Evolutionary conservation across 2,329 filamentous ascomycete species (phyloP), one percentile per base, ranked within the genome.

Genomic region (Aspergillus pseudoviridinutans): DNA sequence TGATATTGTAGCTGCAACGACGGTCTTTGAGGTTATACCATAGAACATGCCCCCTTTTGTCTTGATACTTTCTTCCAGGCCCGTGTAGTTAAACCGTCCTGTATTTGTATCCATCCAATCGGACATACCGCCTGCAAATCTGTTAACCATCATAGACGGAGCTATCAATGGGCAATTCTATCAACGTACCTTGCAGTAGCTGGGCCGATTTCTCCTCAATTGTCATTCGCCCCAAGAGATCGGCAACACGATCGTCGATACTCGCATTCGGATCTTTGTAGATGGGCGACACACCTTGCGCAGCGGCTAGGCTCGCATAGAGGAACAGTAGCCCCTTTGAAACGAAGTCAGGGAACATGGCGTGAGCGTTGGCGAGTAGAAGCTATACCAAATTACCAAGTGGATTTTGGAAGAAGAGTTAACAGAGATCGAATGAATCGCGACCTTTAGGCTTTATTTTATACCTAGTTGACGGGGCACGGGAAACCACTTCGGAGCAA

Each of bases 41-140:
- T 90, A 91, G 70, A 90, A 88, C 53, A 84, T 82, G 38, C 88
- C 87, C n/a, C 84, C 84, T 32, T 87, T 84, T 64, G 80, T 78
- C 35, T 80, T 76, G 79, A 90, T 89, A 67, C 84, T 90, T 75
- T 82, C 85, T 50, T 80, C 83, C 12, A 91, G 76, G 0, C 87
- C 89, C 0, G 82, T 84, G 53, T 82, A 77, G 68, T 91, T 91
- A 74, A 89, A 85, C n/a, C 74, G 78, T 55, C 86, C 86, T 32
- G 82, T 81, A 0, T 83, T 86, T n/a, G 80, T 80, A 68, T 91
- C 85, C 71, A 91, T 82, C 84, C 87, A 92, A 69, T 90, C 90
- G 6, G 82, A 80, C 59, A 92, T 80, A 66, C 91, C 89, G 50
- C 88, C 81, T 76, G 50, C 14, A 27, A 27, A 27, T 27, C 25